Conservation (phyloP, 768 basidiomycete species). For the Imleria badia region DNA sequence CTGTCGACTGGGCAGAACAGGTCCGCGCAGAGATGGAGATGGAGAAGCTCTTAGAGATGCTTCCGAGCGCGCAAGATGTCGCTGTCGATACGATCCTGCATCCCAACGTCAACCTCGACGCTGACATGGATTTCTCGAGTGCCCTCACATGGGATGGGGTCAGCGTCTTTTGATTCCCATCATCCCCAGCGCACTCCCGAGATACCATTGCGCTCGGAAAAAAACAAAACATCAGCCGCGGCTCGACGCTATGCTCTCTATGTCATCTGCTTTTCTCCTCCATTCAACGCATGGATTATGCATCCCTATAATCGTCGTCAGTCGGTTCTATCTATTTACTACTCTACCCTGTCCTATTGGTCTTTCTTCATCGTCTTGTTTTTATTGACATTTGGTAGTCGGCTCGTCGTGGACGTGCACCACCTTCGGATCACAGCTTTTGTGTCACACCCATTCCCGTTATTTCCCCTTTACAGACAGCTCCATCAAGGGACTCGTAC, state of each 20-base stretch:
- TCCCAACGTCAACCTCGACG: conserved; percentile 18
- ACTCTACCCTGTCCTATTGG: conserved; percentile 28
- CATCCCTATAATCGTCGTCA: conserved; percentile 15
- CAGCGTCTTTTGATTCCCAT: conserved; percentile 23
- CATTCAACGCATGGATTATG: conserved; percentile 20
- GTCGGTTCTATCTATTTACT: conserved; percentile 25
- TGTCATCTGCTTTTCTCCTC: conserved; percentile 11
- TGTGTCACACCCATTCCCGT: neutral
- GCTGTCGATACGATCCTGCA: conserved; percentile 23
- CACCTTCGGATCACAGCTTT: neutral
- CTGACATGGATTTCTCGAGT: conserved; percentile 30
- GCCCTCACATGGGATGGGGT: conserved; percentile 31
- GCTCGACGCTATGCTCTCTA: conserved; percentile 9
- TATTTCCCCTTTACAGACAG: neutral
- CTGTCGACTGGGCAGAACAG: conserved; percentile 29
- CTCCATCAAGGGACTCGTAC: conserved; percentile 10
- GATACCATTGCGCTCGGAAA: conserved; percentile 10
- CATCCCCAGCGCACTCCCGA: neutral
- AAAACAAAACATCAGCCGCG: conserved; percentile 15
- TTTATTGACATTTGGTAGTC: conserved; percentile 1
- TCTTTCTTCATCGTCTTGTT: conserved; percentile 12
- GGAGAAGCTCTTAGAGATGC: conserved; percentile 58
- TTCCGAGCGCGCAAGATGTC: conserved; percentile 38
- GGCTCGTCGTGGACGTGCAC: neutral
- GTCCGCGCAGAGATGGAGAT: conserved; percentile 51